A percentile compares a stretch with the other conserved stretches of the same genome.
phyloP scores from a whole-genome alignment of 768 basidiomycete genomes.

The Macrolepiota albuminosa region DNA sequence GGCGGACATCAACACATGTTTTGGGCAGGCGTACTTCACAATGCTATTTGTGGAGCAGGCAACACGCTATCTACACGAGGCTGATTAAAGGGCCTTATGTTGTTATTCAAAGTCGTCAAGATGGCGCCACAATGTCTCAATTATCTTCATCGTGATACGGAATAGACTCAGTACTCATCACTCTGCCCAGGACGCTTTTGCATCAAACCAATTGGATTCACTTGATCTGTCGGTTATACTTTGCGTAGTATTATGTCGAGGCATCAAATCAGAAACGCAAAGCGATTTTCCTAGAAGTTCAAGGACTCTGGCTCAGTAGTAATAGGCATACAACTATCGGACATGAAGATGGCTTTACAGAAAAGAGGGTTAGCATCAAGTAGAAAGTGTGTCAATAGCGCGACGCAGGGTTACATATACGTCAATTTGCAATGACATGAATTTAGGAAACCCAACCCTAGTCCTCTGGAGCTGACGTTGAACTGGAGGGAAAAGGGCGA shows the following conservation, averaged over 20 bases:
- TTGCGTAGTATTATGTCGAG: neutral
- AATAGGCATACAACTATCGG: neutral
- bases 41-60: neutral
- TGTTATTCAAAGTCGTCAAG: neutral
- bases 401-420: neutral
- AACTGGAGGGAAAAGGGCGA: neutral
- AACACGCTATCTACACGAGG: slow-evolving; percentile 11
- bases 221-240: neutral
- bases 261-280: neutral
- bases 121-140: slow-evolving; percentile 7
- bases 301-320: neutral
- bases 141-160: slow-evolving; percentile 1
- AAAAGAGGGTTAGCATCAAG: neutral
- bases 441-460: neutral
- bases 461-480: slow-evolving; percentile 1
- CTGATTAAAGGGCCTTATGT: slow-evolving; percentile 9
- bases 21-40: slow-evolving; percentile 5
- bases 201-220: neutral
- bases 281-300: neutral
- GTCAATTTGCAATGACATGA: neutral
- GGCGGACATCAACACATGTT: slow-evolving; percentile 6
- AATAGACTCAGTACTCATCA: neutral
- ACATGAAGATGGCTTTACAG: neutral
- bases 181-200: neutral
- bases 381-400: neutral